Evolutionary conservation across 257 asterid species (phyloP).

Genomic region (Phtheirospermum japonicum): DNA sequence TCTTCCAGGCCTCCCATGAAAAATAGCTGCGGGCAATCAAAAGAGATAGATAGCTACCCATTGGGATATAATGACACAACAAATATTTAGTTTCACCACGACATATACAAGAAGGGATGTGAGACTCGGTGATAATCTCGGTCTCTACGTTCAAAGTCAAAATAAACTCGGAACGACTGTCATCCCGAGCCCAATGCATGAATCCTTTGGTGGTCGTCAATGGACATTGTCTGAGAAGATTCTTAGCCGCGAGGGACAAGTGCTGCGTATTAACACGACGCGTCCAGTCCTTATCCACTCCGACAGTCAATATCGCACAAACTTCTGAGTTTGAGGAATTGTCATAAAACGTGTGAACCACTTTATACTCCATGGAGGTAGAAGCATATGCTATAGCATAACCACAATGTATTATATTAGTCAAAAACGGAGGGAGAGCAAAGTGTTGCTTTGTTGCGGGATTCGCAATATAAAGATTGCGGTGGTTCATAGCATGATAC

Average conservation of each 20-base stretch:
- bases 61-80: background rate
- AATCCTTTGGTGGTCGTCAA: constrained; percentile 13
- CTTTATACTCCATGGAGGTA: too few species aligned
- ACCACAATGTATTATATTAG: too few species aligned
- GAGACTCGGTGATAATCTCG: background rate
- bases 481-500: too few species aligned
- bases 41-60: background rate
- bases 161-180: background rate
- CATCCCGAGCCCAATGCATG: background rate
- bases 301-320: too few species aligned
- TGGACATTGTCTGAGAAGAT: background rate
- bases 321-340: too few species aligned
- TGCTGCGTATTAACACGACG: too few species aligned
- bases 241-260: background rate
- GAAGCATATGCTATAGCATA: too few species aligned
- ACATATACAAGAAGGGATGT: background rate
- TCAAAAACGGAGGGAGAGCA: too few species aligned
- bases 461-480: too few species aligned
- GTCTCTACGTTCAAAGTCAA: constrained; percentile 25
- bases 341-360: too few species aligned
- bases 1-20: constrained; percentile 11
- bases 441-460: too few species aligned
- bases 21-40: background rate
- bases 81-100: background rate
- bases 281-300: too few species aligned